A percentile compares a stretch with the other conserved stretches of the same genome.
phyloP scores from a whole-genome alignment of 2,329 filamentous ascomycete genomes.

The Exophiala bonariae region DNA sequence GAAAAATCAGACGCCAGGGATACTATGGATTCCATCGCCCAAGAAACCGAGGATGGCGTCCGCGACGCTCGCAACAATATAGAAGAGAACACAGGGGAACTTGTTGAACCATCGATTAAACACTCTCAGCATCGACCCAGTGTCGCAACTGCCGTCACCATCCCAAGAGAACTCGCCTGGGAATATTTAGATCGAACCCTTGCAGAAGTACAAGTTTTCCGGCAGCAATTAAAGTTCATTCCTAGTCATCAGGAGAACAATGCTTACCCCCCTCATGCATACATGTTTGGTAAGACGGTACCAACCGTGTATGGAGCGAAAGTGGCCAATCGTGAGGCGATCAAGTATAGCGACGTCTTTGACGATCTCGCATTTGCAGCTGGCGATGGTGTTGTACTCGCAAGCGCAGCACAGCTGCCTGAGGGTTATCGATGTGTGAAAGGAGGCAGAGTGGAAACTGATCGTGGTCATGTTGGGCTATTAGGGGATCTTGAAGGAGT shows the following conservation, averaged over 20 bases:
- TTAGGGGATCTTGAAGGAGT: conserved; percentile 82
- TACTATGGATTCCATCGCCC: conserved; percentile 30
- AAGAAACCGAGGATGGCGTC: conserved; percentile 27
- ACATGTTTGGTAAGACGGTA: conserved; percentile 83
- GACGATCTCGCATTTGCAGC: conserved; percentile 83
- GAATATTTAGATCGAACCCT: conserved; percentile 76
- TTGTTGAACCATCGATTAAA: conserved; percentile 20
- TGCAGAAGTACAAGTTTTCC: conserved; percentile 70
- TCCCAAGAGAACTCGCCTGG: conserved; percentile 55
- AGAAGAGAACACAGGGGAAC: conserved; percentile 18
- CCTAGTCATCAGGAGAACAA: conserved; percentile 64
- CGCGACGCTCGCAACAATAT: conserved; percentile 23
- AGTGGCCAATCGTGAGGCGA: conserved; percentile 70
- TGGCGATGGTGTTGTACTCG: conserved; percentile 86
- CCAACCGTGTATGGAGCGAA: conserved; percentile 83
- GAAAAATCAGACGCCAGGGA: conserved; percentile 7
- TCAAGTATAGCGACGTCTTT: conserved; percentile 75
- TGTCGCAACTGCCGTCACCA: conserved; percentile 42
- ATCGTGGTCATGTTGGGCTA: conserved; percentile 83
- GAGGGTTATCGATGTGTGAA: conserved; percentile 72
- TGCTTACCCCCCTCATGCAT: conserved; percentile 74
- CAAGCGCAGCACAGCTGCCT: conserved; percentile 81
- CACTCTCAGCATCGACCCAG: conserved; percentile 30
- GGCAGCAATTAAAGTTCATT: conserved; percentile 67
- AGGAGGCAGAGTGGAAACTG: conserved; percentile 74